A percentile compares a stretch with the other conserved stretches of the same genome.
These are phyloP conservation scores for Heracleum sosnowskyi DNA, from an alignment of 129 eudicot genomes.

Conservation along the genomic window DNA sequence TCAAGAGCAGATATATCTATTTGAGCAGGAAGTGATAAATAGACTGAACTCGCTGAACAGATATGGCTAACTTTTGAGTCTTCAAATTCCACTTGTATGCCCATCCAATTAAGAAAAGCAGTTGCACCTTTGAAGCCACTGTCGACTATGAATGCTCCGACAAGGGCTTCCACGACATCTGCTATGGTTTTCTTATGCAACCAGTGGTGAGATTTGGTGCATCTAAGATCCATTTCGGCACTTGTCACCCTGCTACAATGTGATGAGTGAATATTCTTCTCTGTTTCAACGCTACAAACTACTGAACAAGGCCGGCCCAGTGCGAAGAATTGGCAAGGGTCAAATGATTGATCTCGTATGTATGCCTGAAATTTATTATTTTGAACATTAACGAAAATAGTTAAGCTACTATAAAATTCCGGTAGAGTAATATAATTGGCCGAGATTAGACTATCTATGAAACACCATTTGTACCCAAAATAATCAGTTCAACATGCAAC, in stretches of 20 bases:
- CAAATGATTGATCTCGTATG: conserved; percentile 81
- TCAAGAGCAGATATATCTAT: conserved; percentile 61
- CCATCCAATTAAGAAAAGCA: conserved; percentile 82
- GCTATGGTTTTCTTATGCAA: conserved; percentile 85
- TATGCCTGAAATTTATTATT: conserved; percentile 40
- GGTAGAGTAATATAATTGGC: neutral
- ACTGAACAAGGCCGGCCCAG: conserved; percentile 66
- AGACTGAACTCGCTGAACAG: conserved; percentile 49
- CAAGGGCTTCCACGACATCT: conserved; percentile 80
- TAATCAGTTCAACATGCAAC: neutral
- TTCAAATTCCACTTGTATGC: conserved; percentile 49
- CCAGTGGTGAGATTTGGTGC: conserved; percentile 87
- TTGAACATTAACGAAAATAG: neutral
- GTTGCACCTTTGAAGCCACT: conserved; percentile 80
- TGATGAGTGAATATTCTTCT: conserved; percentile 43
- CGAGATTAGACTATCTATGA: neutral
- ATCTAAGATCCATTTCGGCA: conserved; percentile 34
- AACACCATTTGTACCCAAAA: neutral
- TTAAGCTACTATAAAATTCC: neutral
- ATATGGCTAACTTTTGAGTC: conserved; percentile 41
- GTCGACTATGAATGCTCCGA: conserved; percentile 89
- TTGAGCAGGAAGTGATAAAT: conserved; percentile 38
- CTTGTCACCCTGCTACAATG: conserved; percentile 18
- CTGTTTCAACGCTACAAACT: conserved; percentile 42
- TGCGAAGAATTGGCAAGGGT: conserved; percentile 55